Conservation (phyloP, 768 basidiomycete species). For the Pisolithus tinctorius region DNA sequence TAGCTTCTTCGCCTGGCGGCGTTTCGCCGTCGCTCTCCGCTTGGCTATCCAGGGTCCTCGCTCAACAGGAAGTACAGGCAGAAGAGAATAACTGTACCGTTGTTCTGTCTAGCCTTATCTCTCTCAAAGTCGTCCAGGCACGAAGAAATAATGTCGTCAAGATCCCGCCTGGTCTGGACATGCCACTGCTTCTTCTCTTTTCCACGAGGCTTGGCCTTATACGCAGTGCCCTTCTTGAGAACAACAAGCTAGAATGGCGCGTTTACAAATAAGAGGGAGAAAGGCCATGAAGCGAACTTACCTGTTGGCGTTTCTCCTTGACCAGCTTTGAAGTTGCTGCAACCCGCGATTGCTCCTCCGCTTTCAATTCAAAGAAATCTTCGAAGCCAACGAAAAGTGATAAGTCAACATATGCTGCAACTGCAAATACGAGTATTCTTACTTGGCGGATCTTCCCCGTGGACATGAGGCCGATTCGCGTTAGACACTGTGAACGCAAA, state of each 20-base stretch:
- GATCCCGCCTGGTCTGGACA: neutral
- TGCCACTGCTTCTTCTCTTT: constrained; percentile 5
- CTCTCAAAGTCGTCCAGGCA: neutral
- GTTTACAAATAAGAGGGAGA: neutral
- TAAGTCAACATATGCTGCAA: neutral
- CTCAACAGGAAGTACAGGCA: neutral
- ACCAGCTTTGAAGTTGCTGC: neutral
- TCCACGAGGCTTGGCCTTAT: constrained; percentile 1
- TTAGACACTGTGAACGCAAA: neutral
- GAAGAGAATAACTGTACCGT: neutral
- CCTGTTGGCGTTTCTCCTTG: neutral
- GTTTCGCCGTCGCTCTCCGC: neutral
- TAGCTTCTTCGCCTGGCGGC: neutral
- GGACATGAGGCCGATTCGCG: neutral
- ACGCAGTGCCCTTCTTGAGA: neutral
- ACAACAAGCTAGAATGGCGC: neutral
- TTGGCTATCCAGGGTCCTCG: neutral
- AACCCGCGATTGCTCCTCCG: neutral
- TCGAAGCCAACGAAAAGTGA: neutral
- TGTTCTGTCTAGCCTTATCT: neutral
- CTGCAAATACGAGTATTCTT: neutral
- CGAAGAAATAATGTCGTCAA: neutral
- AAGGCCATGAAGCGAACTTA: neutral
- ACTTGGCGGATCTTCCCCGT: constrained; percentile 4
- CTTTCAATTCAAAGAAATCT: constrained; percentile 1